phyloP scores from a whole-genome alignment of 345 rosid species.

The Linum lewisii region DNA sequence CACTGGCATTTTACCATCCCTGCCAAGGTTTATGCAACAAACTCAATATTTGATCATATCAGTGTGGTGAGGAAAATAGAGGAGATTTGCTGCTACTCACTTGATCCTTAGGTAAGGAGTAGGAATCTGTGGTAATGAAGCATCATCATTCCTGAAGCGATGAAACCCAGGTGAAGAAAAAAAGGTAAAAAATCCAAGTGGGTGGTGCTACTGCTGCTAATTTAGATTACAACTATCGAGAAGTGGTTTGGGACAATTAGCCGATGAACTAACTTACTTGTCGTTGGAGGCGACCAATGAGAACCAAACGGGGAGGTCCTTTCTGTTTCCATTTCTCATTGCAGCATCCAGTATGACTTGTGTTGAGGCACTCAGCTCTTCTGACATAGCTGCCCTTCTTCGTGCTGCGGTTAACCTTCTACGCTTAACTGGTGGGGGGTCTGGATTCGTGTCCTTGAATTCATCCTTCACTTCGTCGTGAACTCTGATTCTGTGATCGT shows the following conservation, averaged over 20 bases:
- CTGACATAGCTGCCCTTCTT: constrained; percentile 39
- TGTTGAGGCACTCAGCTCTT: constrained; percentile 43
- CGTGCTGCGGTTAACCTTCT: constrained; percentile 57
- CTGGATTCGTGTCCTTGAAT: constrained; percentile 36
- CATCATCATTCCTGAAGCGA: constrained; percentile 66
- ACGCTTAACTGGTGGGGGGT: constrained; percentile 41
- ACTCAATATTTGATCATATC: neutral
- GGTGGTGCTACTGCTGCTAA: neutral
- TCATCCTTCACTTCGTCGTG: constrained; percentile 29
- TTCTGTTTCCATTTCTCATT: constrained; percentile 37
- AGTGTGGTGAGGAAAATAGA: neutral
- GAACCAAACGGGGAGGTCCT: constrained; percentile 82
- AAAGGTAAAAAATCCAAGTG: neutral
- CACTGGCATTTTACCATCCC: constrained; percentile 74
- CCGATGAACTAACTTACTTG: constrained; percentile 84
- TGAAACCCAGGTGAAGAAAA: constrained; percentile 1
- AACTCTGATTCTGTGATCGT: constrained; percentile 34
- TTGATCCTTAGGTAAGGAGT: constrained; percentile 67
- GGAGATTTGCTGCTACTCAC: constrained; percentile 30
- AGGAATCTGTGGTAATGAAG: constrained; percentile 77
- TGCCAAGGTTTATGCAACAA: constrained; percentile 15
- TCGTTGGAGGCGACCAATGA: constrained; percentile 81
- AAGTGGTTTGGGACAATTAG: too few species aligned
- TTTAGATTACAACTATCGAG: neutral
- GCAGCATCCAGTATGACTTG: constrained; percentile 45